Evolutionary conservation across 176 grass and related monocot species (phyloP), one percentile per base, ranked within the genome.

Genomic region (Hyparrhenia diplandra): DNA sequence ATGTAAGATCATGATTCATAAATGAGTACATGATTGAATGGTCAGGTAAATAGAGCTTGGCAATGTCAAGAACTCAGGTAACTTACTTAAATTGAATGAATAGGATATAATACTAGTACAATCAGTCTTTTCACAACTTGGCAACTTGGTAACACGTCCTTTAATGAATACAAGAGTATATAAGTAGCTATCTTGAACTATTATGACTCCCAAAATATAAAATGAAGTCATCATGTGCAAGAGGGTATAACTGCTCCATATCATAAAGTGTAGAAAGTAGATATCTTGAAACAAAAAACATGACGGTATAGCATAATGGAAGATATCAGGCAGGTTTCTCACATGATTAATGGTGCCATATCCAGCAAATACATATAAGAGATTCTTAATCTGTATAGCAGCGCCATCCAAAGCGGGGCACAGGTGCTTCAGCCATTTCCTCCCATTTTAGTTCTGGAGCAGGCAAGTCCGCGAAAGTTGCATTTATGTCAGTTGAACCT

Each of bases 291-390:
- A 60, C 27, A 81, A 2, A 51, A 58, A 77, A 11, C 24, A 51
- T 77, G 27, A 72, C 54, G 16, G 2, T 25, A 80, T 65, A 64
- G 13, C 71, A 66, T n/a, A 67, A 37, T 37, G 12, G 13, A 52
- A 75, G 52, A 71, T 71, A 82, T 37, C 12, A 58, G 45, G 46
- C 32, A 87, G 41, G 31, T 32, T 52, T 47, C 92, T 99, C 88
- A 99, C 96, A 88, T 94, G 69, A 64, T 99, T 85, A 62, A 99
- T 99, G 72, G 88, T 93, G 68, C 92, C 90, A 88, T 99, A 99
- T 86, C 96, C 96, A 87, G 96, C 96, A 99, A 95, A 99, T 29
- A 99, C 92, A 86, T 88, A 95, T 67, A 99, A 88, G 25, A 93
- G 92, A 88, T 90, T 77, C 83, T 91, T 99, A 84, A 93, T 95